phyloP scores from a whole-genome alignment of 108 stramenopile genomes.

The Licmophora abbreviata region DNA sequence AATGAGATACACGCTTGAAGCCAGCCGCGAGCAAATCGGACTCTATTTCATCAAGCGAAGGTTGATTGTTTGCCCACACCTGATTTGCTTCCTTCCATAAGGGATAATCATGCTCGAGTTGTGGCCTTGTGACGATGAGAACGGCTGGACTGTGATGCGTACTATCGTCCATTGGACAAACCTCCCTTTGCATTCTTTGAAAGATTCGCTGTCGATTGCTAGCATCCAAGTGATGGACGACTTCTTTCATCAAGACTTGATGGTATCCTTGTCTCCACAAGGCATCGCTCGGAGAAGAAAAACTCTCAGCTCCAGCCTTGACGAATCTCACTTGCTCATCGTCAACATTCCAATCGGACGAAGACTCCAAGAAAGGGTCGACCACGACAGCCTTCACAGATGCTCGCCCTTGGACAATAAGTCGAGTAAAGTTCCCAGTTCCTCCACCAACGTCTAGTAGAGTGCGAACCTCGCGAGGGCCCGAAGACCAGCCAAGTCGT shows the following conservation, averaged over 20 bases:
- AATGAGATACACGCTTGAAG: constrained; percentile 13
- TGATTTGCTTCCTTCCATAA: constrained; percentile 44
- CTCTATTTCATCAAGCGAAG: constrained; percentile 19
- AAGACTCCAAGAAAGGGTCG: constrained; percentile 43
- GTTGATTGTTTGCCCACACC: constrained; percentile 60
- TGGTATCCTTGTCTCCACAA: constrained; percentile 29
- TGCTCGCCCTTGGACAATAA: constrained; percentile 5
- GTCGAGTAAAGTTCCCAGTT: constrained; percentile 58
- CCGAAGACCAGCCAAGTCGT: constrained; percentile 16
- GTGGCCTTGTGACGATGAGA: constrained; percentile 52
- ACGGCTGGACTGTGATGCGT: too few relatives aligned
- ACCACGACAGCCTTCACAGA: constrained; percentile 33
- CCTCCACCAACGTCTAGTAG: constrained; percentile 62
- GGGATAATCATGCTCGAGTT: constrained; percentile 63
- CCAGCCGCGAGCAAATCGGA: constrained; percentile 41
- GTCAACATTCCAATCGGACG: neutral
- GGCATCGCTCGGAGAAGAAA: constrained; percentile 7
- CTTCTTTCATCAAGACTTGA: constrained; percentile 47
- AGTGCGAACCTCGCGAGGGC: neutral
- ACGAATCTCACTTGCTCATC: constrained; percentile 27
- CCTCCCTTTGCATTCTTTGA: constrained; percentile 23
- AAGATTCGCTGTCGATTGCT: constrained; percentile 36
- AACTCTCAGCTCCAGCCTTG: constrained; percentile 40
- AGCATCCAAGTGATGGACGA: constrained; percentile 36
- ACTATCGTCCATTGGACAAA: constrained; percentile 6